phyloP scores from a whole-genome alignment of 805 yeast genomes.

The Spathaspora passalidarum region DNA sequence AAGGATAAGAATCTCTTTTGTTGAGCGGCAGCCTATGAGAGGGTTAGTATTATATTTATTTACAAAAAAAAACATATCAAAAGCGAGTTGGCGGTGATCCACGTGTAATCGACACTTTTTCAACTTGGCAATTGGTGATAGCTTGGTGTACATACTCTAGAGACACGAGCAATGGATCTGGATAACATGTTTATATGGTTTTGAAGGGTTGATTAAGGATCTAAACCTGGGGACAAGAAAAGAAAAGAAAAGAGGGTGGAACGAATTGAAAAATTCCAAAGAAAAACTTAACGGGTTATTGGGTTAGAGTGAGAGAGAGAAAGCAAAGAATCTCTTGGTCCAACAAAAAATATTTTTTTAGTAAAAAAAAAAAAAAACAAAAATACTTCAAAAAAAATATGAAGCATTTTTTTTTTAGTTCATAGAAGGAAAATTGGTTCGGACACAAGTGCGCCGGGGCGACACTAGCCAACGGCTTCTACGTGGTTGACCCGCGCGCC shows the following conservation, averaged over 20 bases:
- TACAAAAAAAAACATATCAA: too few species aligned
- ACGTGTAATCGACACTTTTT: neutral
- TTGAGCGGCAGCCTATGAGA: conserved; percentile 12
- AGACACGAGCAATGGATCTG: conserved; percentile 40
- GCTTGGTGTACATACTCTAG: conserved; percentile 34
- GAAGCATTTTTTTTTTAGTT: neutral
- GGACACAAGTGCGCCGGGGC: conserved; percentile 1
- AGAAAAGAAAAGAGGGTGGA: neutral
- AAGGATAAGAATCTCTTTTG: conserved; percentile 76
- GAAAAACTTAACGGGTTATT: too few species aligned
- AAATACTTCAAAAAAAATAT: neutral
- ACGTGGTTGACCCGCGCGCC: too few species aligned
- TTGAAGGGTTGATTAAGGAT: neutral
- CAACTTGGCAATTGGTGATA: neutral
- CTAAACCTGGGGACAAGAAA: neutral
- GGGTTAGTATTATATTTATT: conserved; percentile 2
- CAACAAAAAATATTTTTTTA: neutral
- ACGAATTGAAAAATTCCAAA: neutral
- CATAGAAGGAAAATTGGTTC: neutral
- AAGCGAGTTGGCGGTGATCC: neutral
- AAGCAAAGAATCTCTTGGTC: neutral
- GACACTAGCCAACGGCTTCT: neutral
- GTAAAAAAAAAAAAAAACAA: too few species aligned
- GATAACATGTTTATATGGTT: conserved; percentile 30
- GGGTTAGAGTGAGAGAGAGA: too few species aligned